phyloP scores from a whole-genome alignment of 2,329 filamentous ascomycete genomes.

The Huntiella savannae region DNA sequence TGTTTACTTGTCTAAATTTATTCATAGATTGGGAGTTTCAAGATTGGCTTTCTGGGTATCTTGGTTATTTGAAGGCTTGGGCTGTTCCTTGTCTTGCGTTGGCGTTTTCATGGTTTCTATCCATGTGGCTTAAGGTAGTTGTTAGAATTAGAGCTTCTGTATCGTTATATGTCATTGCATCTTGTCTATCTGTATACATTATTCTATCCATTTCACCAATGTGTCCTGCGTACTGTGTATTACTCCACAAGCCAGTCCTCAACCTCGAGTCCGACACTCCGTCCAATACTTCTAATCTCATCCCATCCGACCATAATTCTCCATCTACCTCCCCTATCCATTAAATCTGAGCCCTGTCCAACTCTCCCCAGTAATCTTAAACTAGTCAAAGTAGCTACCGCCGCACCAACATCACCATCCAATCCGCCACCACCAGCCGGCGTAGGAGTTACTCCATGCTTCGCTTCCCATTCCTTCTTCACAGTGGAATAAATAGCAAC shows the following conservation, averaged over 20 bases:
- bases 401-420: conserved; percentile 40
- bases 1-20: background rate
- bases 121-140: too few relatives aligned
- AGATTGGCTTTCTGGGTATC: background rate
- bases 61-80: background rate
- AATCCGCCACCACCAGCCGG: conserved; percentile 18
- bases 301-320: conserved; percentile 67
- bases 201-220: too few relatives aligned
- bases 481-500: conserved; percentile 59
- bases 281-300: conserved; percentile 47
- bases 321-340: conserved; percentile 57
- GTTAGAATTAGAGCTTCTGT: too few relatives aligned
- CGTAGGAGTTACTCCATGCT: conserved; percentile 9
- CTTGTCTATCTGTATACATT: background rate
- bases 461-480: conserved; percentile 31
- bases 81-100: conserved; percentile 3
- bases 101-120: too few relatives aligned
- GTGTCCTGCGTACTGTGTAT: background rate
- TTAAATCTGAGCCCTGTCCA: conserved; percentile 36
- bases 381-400: conserved; percentile 53
- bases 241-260: conserved; percentile 58
- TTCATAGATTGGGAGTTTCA: too few relatives aligned
- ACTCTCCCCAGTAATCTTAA: conserved; percentile 50
- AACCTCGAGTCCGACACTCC: conserved; percentile 59
- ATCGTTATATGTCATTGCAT: background rate